Base-by-base conservation (phyloP, 768 basidiomycete species). In the Russula dissimulans region DNA sequence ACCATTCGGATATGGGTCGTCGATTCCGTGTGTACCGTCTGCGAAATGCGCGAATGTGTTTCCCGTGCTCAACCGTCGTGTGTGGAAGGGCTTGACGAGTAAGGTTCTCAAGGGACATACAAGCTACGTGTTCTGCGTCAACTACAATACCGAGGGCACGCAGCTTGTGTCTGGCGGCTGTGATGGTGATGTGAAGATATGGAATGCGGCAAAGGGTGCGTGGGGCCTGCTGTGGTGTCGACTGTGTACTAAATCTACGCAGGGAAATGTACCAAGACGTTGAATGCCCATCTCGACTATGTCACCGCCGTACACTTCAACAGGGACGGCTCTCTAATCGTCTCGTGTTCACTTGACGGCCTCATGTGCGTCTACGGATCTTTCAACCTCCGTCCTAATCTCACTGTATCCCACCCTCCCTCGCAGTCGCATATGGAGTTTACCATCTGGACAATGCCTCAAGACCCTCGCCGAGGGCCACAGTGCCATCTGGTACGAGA, bases 251-350 rank as follows among this genome's bases (percentile, higher is more conserved):
- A 22, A 44, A 17, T 14, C 9, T 12, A 51, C 22, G 6, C 18
- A 42, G 92, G 95, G 92, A 18, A 12, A 41, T 41, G 86, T 67
- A 79, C 91, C 72, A 87, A 91, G 71, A 89, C 87, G 2, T 70
- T 99, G 26, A 90, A 92, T 62, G 95, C 92, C 0, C 95, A 98
- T 71, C 78, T 94, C 50, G 95, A 98, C 73, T 95, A 90, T 61
- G 91, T 98, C 31, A 95, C 93, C 12, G 89, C 91, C 3, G 93
- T 97, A 3, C 87, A 91, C 69, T 99, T 95, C 77, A 95, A 95
- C 69, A 74, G 84, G 69, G 95, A 98, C 66, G 91, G 92, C 0
- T 86, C 87, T 0, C 79, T 99, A 70, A 85, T 99, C 60, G 89
- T 97, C 2, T 95, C 92, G 32, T 93, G 91, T 69, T 83, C 91